Base-by-base conservation (phyloP, 2,329 filamentous ascomycete species). In the Microdochium trichocladiopsis region DNA sequence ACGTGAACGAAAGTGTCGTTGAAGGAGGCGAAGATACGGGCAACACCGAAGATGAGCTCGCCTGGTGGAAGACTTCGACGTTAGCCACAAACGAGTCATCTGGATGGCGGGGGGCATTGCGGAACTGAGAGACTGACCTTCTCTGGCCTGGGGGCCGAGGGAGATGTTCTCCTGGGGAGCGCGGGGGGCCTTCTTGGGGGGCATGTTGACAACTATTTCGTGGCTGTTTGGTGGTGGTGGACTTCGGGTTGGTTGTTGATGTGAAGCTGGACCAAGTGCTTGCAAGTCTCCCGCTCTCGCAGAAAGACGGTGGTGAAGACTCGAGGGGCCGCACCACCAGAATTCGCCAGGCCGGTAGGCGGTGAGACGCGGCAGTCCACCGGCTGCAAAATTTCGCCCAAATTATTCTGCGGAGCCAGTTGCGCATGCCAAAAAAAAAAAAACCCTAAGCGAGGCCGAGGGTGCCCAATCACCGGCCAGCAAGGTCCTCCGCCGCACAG, bases 31-130 rank as follows among this genome's bases (percentile, higher is more conserved):
- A 96, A 94, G 82, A 96, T 96, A 75, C 92, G 90, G 74, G 92
- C 92, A 79, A 96, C 92, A 75, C 92, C 92, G 75, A 96, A 96
- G 76, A 96, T 91, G 76, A 95, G 89, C 81, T 95, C 90, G 79
- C 91, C 91, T 93, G 63, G 60, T 56, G 49, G 56, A 56, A 53
- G 53, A 50, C 54, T 51, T 51, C 51, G 51, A 56, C 41, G 57
- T 65, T 57, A 64, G 63, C 45, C 25, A 37, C 31, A 1, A 52
- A 52, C n/a, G n/a, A 50, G 51, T 63, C 51, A 61, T 56, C 50
- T 51, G 31, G 18, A 8, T 16, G 4, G 16, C 12, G 18, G 23
- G 21, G 25, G 31, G 25, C 51, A 24, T n/a, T 25, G 12, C 4
- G 1, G 10, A 47, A 25, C 67, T 86, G 81, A 56, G 43, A 61